Evolutionary conservation across 805 yeast genomes (phyloP), one percentile per base, ranked within the genome.

Genomic region (Yamadazyma paraphyllophila): DNA sequence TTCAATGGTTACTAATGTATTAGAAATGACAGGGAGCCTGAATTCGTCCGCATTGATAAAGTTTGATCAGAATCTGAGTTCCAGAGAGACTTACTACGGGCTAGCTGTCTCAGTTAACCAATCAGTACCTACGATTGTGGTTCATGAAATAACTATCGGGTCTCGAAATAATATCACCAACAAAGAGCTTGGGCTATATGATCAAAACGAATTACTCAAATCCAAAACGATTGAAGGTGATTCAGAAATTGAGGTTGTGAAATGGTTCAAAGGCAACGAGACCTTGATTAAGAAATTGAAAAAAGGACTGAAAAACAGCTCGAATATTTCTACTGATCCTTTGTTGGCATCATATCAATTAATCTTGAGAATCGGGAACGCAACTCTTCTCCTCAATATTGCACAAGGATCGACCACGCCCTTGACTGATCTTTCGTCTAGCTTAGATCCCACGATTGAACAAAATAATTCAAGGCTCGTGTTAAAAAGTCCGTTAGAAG

Each of bases 161-260:
- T 40, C 36, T 8, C 41, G 46, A 4, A 40, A 49, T n/a, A 38
- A 40, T 24, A 27, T 51, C 31, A 39, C 39, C 14, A 20, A 44
- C 11, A 47, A 37, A 20, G 56, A 49, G 15, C 44, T 61, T 29
- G 65, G 63, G 8, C 39, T 51, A 9, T 58, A 49, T 31, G 44
- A 47, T 30, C 48, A 44, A 34, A 52, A 43, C 9, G 47, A 48
- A 35, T 54, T 20, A 20, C 24, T 53, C 44, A 54, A 54, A 24
- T 9, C 16, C 17, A 24, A 25, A 11, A 33, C 39, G 11, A 15
- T 30, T 7, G 26, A 27, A 12, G 47, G 49, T 39, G 17, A 26
- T 12, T 37, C 48, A n/a, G 12, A 15, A 7, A 47, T 54, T 34
- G 50, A 55, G 36, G 34, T 49, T 9, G 36, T 55, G 11, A 51